A percentile compares a stretch with the other conserved stretches of the same genome.
These are phyloP conservation scores for Harringtonia lauricola DNA, from an alignment of 2,329 filamentous ascomycete genomes.

Conservation along the genomic window DNA sequence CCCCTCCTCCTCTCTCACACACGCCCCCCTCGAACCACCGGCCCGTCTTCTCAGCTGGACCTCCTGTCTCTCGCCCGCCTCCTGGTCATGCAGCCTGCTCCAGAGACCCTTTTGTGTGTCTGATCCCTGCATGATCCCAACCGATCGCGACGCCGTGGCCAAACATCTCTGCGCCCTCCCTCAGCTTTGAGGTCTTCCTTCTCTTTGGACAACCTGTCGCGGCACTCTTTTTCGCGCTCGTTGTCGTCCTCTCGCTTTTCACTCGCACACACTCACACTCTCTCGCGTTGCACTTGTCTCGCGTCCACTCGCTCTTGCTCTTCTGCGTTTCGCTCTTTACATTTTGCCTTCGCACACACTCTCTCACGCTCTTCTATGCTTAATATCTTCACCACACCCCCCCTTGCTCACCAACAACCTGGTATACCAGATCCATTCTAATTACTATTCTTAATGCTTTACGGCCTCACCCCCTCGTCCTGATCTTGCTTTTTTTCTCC, in stretches of 20 bases:
- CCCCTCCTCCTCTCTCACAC: neutral
- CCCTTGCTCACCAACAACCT: neutral
- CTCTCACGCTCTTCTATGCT: neutral
- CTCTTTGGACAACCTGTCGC: neutral
- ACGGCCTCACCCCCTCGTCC: neutral
- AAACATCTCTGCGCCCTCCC: neutral
- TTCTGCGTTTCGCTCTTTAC: neutral
- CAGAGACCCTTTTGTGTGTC: neutral
- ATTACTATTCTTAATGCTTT: conserved; percentile 8
- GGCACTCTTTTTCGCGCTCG: no score
- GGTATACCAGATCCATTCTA: neutral
- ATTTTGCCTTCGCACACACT: neutral
- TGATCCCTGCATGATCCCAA: neutral
- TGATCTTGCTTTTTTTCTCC: neutral
- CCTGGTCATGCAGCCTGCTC: neutral
- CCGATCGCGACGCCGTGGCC: neutral
- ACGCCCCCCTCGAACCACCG: neutral
- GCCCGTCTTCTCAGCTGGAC: neutral
- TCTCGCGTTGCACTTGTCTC: no score
- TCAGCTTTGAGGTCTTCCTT: neutral
- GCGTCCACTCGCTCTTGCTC: neutral
- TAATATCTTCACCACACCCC: neutral
- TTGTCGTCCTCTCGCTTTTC: no score
- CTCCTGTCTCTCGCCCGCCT: neutral
- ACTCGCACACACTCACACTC: no score